Evolutionary conservation across 163 green algal genomes (phyloP).

Genomic region (Chloromonas sp.): DNA sequence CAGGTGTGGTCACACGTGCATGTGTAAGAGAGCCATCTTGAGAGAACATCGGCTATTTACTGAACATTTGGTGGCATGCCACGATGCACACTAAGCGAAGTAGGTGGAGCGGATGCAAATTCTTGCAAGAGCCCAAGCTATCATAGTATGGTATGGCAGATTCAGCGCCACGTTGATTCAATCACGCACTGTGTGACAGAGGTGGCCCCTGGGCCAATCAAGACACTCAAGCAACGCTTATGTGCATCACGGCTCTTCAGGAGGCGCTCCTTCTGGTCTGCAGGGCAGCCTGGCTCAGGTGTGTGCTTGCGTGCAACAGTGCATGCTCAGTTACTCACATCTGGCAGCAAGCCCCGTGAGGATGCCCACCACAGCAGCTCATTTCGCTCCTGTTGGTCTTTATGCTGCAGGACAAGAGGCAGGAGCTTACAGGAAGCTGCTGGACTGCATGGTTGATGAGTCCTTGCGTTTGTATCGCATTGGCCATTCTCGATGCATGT

Average conservation of each 20-base stretch:
- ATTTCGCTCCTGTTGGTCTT: conserved; percentile 33
- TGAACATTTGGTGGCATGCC: too few relatives aligned
- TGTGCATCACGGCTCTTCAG: background rate
- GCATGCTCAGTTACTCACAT: conserved; percentile 16
- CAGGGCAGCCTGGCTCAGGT: too few relatives aligned
- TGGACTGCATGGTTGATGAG: too few relatives aligned
- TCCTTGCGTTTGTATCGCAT: too few relatives aligned
- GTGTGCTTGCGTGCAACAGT: background rate
- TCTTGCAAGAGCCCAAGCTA: too few relatives aligned
- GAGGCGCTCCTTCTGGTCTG: background rate
- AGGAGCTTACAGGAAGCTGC: too few relatives aligned
- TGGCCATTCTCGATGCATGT: too few relatives aligned
- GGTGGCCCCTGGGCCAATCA: background rate
- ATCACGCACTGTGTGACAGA: too few relatives aligned
- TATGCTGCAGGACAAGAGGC: conserved; percentile 13
- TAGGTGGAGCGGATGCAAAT: too few relatives aligned
- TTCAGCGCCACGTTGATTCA: too few relatives aligned
- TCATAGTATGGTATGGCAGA: too few relatives aligned
- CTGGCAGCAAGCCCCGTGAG: conserved; percentile 22
- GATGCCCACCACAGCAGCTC: conserved; percentile 39
- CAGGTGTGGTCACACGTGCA: background rate
- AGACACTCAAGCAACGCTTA: background rate
- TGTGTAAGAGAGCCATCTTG: background rate
- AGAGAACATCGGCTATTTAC: background rate
- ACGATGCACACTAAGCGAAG: too few relatives aligned